Conservation (phyloP, 2,329 filamentous ascomycete species). For the Fusarium sp. region DNA sequence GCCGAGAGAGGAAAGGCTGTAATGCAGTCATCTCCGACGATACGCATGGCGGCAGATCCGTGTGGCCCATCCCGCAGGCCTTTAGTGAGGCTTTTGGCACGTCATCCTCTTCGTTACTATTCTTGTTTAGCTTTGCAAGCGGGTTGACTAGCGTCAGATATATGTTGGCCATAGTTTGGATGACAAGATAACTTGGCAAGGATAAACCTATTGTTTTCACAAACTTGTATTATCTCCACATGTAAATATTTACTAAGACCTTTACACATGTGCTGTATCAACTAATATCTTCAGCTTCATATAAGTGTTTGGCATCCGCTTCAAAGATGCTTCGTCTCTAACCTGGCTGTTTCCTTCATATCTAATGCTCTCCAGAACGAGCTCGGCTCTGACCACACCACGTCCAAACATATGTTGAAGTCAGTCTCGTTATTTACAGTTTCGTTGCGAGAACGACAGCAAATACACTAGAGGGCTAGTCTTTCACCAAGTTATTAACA, state of each 20-base stretch:
- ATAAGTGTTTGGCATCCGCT: not conserved
- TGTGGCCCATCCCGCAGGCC: not conserved
- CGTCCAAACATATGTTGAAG: constrained; percentile 62
- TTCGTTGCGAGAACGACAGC: constrained; percentile 63
- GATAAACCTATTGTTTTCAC: no score
- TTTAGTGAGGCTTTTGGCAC: constrained; percentile 1
- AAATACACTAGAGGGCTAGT: constrained; percentile 62
- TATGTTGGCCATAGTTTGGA: no score
- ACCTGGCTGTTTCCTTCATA: no score
- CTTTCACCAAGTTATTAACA: constrained; percentile 67
- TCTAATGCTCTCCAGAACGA: constrained; percentile 50
- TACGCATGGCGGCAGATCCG: not conserved
- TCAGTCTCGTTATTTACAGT: constrained; percentile 60
- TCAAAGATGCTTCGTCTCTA: no score
- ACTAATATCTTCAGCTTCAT: not conserved
- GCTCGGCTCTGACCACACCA: constrained; percentile 54
- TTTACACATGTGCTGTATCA: no score
- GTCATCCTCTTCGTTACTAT: constrained; percentile 5
- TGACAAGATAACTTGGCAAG: no score
- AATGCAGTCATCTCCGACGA: not conserved
- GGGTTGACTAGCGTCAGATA: constrained; percentile 14
- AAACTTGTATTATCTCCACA: no score
- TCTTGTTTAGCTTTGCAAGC: not conserved
- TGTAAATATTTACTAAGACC: no score
- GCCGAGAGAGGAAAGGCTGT: not conserved